Evolutionary conservation across 495 filamentous ascomycete species (phyloP).

Genomic region (Penicillium goetzii): DNA sequence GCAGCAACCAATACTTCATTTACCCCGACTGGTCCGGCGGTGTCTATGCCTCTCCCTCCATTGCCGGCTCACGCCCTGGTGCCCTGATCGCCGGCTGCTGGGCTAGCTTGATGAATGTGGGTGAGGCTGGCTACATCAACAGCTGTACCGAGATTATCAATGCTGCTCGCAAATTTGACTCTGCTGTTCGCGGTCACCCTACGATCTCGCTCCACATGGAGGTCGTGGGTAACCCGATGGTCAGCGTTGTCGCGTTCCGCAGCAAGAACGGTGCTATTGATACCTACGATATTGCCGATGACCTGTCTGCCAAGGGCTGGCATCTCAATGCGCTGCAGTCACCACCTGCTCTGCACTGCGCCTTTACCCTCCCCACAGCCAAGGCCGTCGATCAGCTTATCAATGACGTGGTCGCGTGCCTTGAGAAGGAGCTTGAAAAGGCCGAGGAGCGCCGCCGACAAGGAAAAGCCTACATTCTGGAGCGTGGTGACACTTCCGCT

Average conservation of each 20-base stretch:
- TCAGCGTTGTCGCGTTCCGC: constrained; percentile 87
- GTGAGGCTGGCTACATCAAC: constrained; percentile 86
- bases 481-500: constrained; percentile 74
- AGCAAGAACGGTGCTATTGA: constrained; percentile 69
- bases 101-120: constrained; percentile 84
- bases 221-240: constrained; percentile 82
- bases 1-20: constrained; percentile 93
- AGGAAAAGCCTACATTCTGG: constrained; percentile 54
- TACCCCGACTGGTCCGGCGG: constrained; percentile 94
- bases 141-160: constrained; percentile 88
- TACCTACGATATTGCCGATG: constrained; percentile 87
- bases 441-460: constrained; percentile 77
- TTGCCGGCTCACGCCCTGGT: constrained; percentile 90
- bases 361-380: constrained; percentile 89
- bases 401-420: constrained; percentile 73
- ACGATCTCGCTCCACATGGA: constrained; percentile 70
- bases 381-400: constrained; percentile 77
- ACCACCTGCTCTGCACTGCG: constrained; percentile 93
- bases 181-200: constrained; percentile 68
- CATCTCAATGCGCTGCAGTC: constrained; percentile 93
- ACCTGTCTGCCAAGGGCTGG: constrained; percentile 82
- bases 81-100: constrained; percentile 94
- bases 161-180: constrained; percentile 79
- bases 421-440: constrained; percentile 73
- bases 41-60: constrained; percentile 88